phyloP scores from a whole-genome alignment of 1,139 yeast genomes.

The Saccharomyces hybrid region DNA sequence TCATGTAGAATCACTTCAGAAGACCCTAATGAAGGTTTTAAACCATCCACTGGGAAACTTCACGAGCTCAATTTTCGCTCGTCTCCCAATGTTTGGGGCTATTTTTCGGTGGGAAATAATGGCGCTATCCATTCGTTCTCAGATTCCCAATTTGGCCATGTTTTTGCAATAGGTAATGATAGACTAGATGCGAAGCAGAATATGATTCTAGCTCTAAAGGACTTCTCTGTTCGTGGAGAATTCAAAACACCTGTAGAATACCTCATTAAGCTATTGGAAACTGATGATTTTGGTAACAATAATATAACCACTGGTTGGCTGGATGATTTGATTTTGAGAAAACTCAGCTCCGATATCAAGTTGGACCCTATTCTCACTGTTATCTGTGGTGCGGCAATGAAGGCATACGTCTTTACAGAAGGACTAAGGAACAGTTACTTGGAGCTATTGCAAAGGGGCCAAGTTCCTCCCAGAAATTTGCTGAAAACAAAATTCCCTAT shows the following conservation, averaged over 20 bases:
- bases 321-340: conserved; percentile 88
- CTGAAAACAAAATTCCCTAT: conserved; percentile 84
- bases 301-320: conserved; percentile 98
- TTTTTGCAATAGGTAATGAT: conserved; percentile 96
- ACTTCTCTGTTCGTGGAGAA: conserved; percentile 94
- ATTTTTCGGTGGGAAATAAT: conserved; percentile 94
- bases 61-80: conserved; percentile 96
- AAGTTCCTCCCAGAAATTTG: conserved; percentile 75
- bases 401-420: conserved; percentile 78
- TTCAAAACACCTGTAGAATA: conserved; percentile 97
- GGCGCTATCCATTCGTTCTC: conserved; percentile 97
- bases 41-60: conserved; percentile 94
- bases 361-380: conserved; percentile 89
- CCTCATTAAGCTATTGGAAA: conserved; percentile 85
- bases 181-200: conserved; percentile 97
- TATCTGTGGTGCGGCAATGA: conserved; percentile 93
- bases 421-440: conserved; percentile 63
- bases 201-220: conserved; percentile 97
- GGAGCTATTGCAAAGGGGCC: conserved; percentile 85
- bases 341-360: conserved; percentile 82
- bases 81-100: conserved; percentile 98
- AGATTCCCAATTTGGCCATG: conserved; percentile 97
- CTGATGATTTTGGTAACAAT: conserved; percentile 93
- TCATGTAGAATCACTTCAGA: conserved; percentile 85
- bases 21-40: conserved; percentile 64